Evolutionary conservation across 108 stramenopile species (phyloP), one percentile per base, ranked within the genome.

Genomic region (Epithemia pelagica): DNA sequence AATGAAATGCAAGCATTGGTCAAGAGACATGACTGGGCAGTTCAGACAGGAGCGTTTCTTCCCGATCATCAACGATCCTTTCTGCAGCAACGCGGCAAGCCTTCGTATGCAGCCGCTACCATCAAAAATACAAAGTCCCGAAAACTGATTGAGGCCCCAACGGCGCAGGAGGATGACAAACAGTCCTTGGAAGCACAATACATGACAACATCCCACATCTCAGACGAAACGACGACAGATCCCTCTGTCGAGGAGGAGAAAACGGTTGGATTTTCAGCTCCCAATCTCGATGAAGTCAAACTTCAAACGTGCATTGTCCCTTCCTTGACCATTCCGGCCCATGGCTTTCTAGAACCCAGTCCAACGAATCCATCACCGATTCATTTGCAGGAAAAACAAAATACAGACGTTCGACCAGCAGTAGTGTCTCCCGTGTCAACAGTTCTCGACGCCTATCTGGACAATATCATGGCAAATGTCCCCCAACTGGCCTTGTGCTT

Each of bases 381-480:
- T 18, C 37, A 46, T 46, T n/a, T n/a, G n/a, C n/a, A n/a, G n/a
- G n/a, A n/a, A n/a, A n/a, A n/a, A 52, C 10, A 10, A 52, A 19
- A 7, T 57, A 7, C 21, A 23, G 56, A 57, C 56, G 21, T 18
- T n/a, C 62, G 82, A 28, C 32, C 68, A 10, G 55, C 61, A 19
- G 56, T 33, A 2, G 71, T 74, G 22, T 75, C 87, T 0, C 84
- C 88, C 25, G 57, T 86, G 10, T 86, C 75, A 29, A 88, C 87
- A 0, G 87, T 88, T 2, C 53, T 93, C 32, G 89, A 93, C 75
- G 82, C 85, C 23, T 93, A 93, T 62, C 70, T 93, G 0, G 92
- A 93, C 60, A 90, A 90, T 71, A 71, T 93, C 32, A 93, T 93
- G 80, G 84, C 89, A 22, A 93, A 93, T 70, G 87, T 93, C 7